Evolutionary conservation across 2,329 filamentous ascomycete genomes (phyloP).

Genomic region (Myrmaecium sp.): DNA sequence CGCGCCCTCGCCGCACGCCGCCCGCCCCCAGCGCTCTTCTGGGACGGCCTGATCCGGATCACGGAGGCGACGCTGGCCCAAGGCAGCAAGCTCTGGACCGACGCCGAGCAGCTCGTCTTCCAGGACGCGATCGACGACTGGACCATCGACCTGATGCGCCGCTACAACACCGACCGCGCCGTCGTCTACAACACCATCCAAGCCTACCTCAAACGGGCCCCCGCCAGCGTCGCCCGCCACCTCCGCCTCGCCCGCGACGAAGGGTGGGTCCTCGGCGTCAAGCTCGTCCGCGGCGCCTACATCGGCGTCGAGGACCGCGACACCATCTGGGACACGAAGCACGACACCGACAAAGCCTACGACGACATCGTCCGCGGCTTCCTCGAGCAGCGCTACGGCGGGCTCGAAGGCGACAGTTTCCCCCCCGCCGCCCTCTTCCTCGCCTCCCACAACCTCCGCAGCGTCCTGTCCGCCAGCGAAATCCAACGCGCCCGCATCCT

Average conservation of each 20-base stretch:
- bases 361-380: conserved; percentile 46
- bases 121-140: conserved; percentile 35
- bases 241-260: conserved; percentile 28
- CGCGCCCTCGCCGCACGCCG: conserved; percentile 20
- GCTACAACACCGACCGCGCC: conserved; percentile 29
- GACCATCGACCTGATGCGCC: conserved; percentile 36
- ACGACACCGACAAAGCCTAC: conserved; percentile 45
- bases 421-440: conserved; percentile 45
- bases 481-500: conserved; percentile 32
- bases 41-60: conserved; percentile 26
- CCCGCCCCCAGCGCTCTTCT: conserved; percentile 24
- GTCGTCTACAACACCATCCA: conserved; percentile 57
- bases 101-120: conserved; percentile 37
- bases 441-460: conserved; percentile 66
- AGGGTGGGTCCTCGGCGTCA: conserved; percentile 36
- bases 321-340: conserved; percentile 37
- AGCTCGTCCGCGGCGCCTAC: conserved; percentile 42
- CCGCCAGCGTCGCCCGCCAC: conserved; percentile 25
- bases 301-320: conserved; percentile 32
- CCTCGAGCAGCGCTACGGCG: conserved; percentile 32
- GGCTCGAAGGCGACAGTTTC: conserved; percentile 18
- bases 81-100: conserved; percentile 31
- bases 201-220: conserved; percentile 35
- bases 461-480: conserved; percentile 32
- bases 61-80: conserved; percentile 25